Base-by-base conservation (phyloP, 495 filamentous ascomycete genomes). In the Neurospora hispaniola region DNA sequence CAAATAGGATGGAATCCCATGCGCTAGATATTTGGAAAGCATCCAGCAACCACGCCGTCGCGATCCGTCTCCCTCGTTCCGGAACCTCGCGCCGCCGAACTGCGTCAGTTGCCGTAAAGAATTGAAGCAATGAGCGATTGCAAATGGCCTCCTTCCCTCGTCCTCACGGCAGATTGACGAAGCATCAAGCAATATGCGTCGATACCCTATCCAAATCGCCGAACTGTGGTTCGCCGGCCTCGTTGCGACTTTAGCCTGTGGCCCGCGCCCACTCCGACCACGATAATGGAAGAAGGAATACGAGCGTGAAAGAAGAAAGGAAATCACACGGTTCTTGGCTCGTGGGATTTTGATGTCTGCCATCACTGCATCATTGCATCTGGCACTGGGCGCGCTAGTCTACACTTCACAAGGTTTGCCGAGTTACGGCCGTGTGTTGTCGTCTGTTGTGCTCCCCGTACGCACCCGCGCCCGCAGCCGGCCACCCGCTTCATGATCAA, bases 341-440 rank as follows among this genome's bases (percentile, higher is more conserved):
- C 27, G 0, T 62, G 5, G 27, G 16, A 5, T 62, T 35, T 62
- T 16, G 11, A 23, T 31, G 23, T 7, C 54, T 62, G 14, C 27
- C 54, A 62, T 62, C 27, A 62, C 27, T 18, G 27, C 27, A 66
- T 66, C 14, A 9, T 35, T 66, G 27, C 14, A 66, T 35, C 27
- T 62, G 54, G 54, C 54, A 59, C 23, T 59, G 20, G 48, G 48
- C 48, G 23, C 48, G 20, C 48, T 59, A 59, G 48, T 27, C 23
- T 62, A 66, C 27, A 66, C 54, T 62, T 62, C 14, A 8, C 27
- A 66, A 18, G 27, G 6, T 66, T 62, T 66, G 54, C 54, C 76
- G 75, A 69, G 71, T 72, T 71, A 74, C 73, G 77, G 76, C 75
- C 77, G 77, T 73, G 54, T 66, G 54, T 10, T 66, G 48, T 75